These are phyloP conservation scores for Dryadomyces sulphureus DNA, from an alignment of 2,329 filamentous ascomycete species.

Conservation along the genomic window DNA sequence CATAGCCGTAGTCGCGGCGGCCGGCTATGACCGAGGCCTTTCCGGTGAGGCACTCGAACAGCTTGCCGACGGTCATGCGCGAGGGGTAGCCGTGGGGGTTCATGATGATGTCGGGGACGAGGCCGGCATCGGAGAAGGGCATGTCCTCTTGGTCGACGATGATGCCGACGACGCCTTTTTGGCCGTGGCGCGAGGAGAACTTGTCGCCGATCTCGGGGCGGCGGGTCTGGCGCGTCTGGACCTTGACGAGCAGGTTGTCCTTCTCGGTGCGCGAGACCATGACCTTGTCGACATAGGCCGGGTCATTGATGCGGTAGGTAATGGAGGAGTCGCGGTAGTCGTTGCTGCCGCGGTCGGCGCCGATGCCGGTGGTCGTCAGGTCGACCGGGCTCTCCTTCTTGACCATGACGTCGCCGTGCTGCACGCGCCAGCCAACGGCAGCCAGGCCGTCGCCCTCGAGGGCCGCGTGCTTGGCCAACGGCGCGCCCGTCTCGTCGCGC, in stretches of 20 bases:
- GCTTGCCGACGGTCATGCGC: slow-evolving; percentile 97
- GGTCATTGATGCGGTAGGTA: slow-evolving; percentile 72
- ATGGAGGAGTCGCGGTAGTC: slow-evolving; percentile 54
- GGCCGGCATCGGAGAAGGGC: slow-evolving; percentile 81
- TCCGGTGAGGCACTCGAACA: slow-evolving; percentile 86
- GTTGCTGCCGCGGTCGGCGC: slow-evolving; percentile 47
- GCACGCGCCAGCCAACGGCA: slow-evolving; percentile 67
- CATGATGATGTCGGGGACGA: slow-evolving; percentile 99
- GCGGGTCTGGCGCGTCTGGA: slow-evolving; percentile 90
- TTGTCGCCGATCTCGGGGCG: slow-evolving; percentile 94
- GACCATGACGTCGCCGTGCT: slow-evolving; percentile 70
- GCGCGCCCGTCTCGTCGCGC: slow-evolving; percentile 45
- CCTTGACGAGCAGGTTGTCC: slow-evolving; percentile 77
- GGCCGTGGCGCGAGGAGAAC: slow-evolving; percentile 94
- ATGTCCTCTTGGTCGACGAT: slow-evolving; percentile 95
- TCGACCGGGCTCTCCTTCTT: slow-evolving; percentile 81
- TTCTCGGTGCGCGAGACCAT: slow-evolving; percentile 83
- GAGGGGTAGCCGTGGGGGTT: slow-evolving; percentile 99
- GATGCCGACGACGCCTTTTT: slow-evolving; percentile 94
- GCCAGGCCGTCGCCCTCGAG: slow-evolving; percentile 82
- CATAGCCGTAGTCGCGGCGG: slow-evolving; percentile 70
- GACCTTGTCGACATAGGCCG: slow-evolving; percentile 88
- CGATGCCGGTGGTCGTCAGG: slow-evolving; percentile 56
- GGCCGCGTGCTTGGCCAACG: slow-evolving; percentile 53
- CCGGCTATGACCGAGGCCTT: slow-evolving; percentile 85